Evolutionary conservation across 768 basidiomycete genomes (phyloP).

Genomic region (Russula sp.): DNA sequence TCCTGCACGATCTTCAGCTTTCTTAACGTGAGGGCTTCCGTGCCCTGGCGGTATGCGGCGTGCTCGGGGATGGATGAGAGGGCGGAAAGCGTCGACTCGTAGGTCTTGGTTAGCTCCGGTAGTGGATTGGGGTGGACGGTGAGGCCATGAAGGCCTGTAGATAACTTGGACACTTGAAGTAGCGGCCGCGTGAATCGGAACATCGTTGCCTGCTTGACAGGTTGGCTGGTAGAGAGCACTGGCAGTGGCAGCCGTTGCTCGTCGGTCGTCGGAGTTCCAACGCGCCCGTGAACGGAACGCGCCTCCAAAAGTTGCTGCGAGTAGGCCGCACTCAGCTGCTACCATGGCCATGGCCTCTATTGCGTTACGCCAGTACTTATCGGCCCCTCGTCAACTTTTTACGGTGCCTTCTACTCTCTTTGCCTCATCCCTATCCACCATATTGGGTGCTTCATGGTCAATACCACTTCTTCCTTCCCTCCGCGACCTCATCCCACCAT

Average conservation of each 20-base stretch:
- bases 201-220: conserved; percentile 42
- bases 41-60: conserved; percentile 86
- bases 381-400: conserved; percentile 22
- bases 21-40: conserved; percentile 76
- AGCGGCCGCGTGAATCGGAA: conserved; percentile 72
- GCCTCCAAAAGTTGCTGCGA: no score
- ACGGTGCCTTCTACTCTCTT: conserved; percentile 26
- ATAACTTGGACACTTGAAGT: conserved; percentile 55
- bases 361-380: neutral
- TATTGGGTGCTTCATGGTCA: conserved; percentile 30
- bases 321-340: neutral
- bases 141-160: conserved; percentile 86
- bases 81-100: conserved; percentile 66
- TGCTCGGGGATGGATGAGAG: conserved; percentile 69
- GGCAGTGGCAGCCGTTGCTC: neutral
- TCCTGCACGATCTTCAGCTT: conserved; percentile 69
- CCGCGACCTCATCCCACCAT: conserved; percentile 76
- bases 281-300: neutral
- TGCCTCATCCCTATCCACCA: conserved; percentile 26
- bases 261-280: conserved; percentile 22
- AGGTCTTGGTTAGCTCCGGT: conserved; percentile 67
- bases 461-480: conserved; percentile 43
- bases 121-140: conserved; percentile 80
- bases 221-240: conserved; percentile 7
- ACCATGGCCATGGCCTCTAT: conserved; percentile 3